Conservation (phyloP, 495 filamentous ascomycete genomes). For the Aspergillus affinis region DNA sequence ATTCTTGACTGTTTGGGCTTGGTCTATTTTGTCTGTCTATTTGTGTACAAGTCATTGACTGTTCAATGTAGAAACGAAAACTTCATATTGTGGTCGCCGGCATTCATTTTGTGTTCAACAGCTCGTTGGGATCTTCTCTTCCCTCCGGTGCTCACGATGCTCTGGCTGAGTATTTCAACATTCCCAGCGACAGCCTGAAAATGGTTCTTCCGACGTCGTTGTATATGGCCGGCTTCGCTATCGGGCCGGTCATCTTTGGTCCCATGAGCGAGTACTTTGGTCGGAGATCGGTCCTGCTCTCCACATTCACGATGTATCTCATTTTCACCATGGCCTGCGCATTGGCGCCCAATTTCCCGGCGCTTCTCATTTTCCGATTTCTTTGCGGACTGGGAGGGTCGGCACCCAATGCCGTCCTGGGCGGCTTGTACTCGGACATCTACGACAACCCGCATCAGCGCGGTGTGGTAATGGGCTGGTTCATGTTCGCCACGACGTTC, state of each 20-base stretch:
- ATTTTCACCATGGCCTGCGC: conserved; percentile 44
- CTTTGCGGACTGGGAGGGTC: conserved; percentile 36
- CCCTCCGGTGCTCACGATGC: conserved; percentile 23
- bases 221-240: conserved; percentile 59
- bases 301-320: conserved; percentile 47
- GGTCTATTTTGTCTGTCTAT: neutral
- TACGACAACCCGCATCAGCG: conserved; percentile 27
- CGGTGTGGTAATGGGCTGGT: conserved; percentile 39
- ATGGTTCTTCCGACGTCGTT: conserved; percentile 64
- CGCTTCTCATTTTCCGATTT: conserved; percentile 44
- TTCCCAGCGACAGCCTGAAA: conserved; percentile 41
- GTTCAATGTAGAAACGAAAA: conserved; percentile 33
- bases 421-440: conserved; percentile 44
- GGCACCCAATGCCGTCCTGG: conserved; percentile 38
- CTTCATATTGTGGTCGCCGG: conserved; percentile 46
- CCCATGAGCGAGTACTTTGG: conserved; percentile 67
- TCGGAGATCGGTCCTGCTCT: conserved; percentile 55
- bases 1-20: neutral
- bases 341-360: conserved; percentile 31
- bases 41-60: neutral
- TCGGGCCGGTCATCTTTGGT: conserved; percentile 59
- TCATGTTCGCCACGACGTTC: conserved; percentile 50
- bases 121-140: conserved; percentile 53
- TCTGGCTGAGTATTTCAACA: conserved; percentile 46
- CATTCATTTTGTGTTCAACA: conserved; percentile 61